Evolutionary conservation across 2,329 filamentous ascomycete species (phyloP).

Genomic region (Paecilomyces fulvus): DNA sequence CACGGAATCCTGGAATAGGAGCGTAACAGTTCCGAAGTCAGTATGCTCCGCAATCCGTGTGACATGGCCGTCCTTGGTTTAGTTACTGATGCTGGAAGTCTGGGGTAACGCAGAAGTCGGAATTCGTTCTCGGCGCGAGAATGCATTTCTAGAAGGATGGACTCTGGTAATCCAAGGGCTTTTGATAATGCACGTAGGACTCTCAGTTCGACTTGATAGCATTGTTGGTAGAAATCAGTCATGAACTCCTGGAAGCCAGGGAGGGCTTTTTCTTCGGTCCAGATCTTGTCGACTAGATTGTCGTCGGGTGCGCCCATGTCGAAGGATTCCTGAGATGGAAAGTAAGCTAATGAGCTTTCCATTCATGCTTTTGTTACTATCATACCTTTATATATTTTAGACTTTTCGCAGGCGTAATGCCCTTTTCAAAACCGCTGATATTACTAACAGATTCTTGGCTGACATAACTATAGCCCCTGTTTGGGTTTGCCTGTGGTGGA

Average conservation of each 20-base stretch:
- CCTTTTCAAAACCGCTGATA: constrained; percentile 18
- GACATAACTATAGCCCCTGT: constrained; percentile 23
- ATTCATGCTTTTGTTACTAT: not conserved
- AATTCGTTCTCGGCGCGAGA: constrained; percentile 57
- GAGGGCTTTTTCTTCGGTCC: not conserved
- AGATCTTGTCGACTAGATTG: constrained; percentile 2
- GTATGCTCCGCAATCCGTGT: constrained; percentile 44
- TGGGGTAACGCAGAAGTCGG: constrained; percentile 63
- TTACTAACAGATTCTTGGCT: constrained; percentile 19
- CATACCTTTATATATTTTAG: constrained; percentile 2
- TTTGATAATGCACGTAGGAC: not conserved
- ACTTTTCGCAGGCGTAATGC: not conserved
- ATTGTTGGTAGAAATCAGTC: constrained; percentile 1
- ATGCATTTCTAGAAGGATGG: constrained; percentile 66
- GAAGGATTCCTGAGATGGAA: constrained; percentile 1
- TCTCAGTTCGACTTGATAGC: not conserved
- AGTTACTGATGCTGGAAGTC: constrained; percentile 55
- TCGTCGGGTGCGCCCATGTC: constrained; percentile 2
- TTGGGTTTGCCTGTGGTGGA: constrained; percentile 18
- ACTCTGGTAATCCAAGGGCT: not conserved
- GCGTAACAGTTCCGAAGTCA: constrained; percentile 42
- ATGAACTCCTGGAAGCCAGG: not conserved
- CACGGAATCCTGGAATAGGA: constrained; percentile 43
- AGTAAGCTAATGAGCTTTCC: not conserved
- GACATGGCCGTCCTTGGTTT: constrained; percentile 51